These are phyloP conservation scores for Triticum aestivum DNA, from an alignment of 176 grass and related monocot species.

Conservation along the genomic window DNA sequence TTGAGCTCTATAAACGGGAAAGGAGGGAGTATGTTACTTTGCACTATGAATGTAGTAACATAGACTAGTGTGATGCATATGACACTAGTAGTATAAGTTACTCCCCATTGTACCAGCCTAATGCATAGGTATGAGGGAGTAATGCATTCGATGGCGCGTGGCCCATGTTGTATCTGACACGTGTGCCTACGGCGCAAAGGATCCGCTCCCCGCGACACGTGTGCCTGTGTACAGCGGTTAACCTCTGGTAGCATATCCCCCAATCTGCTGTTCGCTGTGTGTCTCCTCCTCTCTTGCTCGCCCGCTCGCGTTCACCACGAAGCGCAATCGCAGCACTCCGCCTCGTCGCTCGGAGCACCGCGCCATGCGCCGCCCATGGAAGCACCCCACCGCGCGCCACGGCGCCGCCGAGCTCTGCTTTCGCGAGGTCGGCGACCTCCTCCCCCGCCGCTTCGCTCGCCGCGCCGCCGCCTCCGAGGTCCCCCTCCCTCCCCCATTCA, in stretches of 20 bases:
- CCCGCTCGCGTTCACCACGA: neutral
- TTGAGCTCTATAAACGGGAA: too few species aligned
- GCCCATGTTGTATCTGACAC: neutral
- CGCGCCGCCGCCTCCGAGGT: conserved; percentile 72
- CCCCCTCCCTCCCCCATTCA: neutral
- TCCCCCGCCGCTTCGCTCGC: conserved; percentile 58
- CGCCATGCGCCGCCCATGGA: conserved; percentile 39
- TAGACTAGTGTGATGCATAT: too few species aligned
- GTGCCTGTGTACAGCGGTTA: neutral
- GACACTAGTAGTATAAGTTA: too few species aligned
- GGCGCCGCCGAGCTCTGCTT: conserved; percentile 50
- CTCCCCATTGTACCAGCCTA: too few species aligned
- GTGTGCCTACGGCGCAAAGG: neutral
- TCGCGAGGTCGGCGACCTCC: conserved; percentile 67
- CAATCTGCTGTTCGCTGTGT: neutral
- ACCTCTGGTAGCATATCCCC: neutral
- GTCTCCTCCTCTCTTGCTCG: neutral
- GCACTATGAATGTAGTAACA: too few species aligned
- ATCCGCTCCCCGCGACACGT: neutral
- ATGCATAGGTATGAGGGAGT: too few species aligned
- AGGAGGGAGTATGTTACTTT: too few species aligned
- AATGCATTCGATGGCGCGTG: too few species aligned
- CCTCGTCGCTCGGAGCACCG: neutral
- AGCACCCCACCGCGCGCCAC: conserved; percentile 28
- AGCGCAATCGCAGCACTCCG: neutral